Conservation (phyloP, 352 stramenopile species). For the Pythium folliculosum region DNA sequence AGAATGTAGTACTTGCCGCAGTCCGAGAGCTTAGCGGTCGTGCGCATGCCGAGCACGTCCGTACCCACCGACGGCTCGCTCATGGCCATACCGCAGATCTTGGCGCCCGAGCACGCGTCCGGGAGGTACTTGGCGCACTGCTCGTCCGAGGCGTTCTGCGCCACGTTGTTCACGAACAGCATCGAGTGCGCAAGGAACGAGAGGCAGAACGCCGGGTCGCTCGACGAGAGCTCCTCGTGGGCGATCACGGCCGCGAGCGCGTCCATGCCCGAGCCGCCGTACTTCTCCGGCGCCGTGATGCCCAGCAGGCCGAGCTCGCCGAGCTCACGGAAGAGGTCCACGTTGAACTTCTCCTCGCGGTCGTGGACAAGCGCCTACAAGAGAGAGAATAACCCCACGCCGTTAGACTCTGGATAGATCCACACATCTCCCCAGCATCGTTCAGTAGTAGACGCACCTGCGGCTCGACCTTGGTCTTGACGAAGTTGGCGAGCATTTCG, state of each 20-base stretch:
- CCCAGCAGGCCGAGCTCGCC: constrained; percentile 95
- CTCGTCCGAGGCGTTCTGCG: constrained; percentile 86
- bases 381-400: neutral
- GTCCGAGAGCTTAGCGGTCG: constrained; percentile 87
- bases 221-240: constrained; percentile 96
- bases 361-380: constrained; percentile 91
- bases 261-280: constrained; percentile 96
- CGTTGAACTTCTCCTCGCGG: constrained; percentile 97
- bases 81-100: constrained; percentile 99
- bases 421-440: too few relatives aligned
- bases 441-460: constrained; percentile 54
- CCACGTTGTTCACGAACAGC: constrained; percentile 94
- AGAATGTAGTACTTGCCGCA: constrained; percentile 91
- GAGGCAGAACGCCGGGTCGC: constrained; percentile 98
- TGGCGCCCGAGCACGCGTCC: constrained; percentile 88
- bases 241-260: constrained; percentile 94
- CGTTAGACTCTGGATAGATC: neutral
- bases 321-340: constrained; percentile 94
- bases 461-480: constrained; percentile 96
- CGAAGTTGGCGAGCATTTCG: constrained; percentile 93
- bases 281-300: constrained; percentile 95
- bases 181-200: constrained; percentile 96
- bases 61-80: constrained; percentile 97
- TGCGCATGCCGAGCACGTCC: constrained; percentile 95
- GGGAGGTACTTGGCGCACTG: constrained; percentile 92